A percentile compares a stretch with the other conserved stretches of the same genome.
Conservation (phyloP, 169 alveolate species). For the Blepharisma undulans region DNA sequence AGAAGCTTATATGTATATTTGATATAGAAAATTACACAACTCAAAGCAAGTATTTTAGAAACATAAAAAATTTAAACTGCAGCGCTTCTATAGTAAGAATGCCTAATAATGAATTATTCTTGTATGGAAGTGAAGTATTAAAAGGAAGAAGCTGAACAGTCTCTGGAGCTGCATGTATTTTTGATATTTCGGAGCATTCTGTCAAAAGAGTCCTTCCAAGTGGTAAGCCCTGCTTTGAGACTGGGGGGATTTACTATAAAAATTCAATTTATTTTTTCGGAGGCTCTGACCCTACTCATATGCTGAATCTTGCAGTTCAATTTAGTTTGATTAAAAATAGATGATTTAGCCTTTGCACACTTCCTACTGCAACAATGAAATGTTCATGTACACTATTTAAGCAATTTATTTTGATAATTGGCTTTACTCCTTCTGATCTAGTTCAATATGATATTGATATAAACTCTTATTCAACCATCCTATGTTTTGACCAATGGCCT, state of each 20-base stretch:
- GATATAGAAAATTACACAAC: background rate
- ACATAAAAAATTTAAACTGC: background rate
- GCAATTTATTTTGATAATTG: background rate
- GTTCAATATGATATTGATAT: background rate
- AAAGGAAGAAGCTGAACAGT: background rate
- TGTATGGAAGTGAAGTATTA: background rate
- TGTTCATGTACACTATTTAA: background rate
- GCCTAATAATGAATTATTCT: background rate
- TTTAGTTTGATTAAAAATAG: background rate
- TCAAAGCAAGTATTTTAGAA: background rate
- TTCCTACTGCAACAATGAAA: background rate
- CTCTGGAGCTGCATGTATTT: background rate
- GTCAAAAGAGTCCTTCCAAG: background rate
- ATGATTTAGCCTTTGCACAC: background rate
- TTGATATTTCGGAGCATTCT: background rate
- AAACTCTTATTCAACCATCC: background rate
- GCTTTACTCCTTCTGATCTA: background rate
- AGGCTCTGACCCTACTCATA: background rate
- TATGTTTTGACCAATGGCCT: background rate
- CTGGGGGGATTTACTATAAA: background rate
- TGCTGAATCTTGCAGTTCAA: background rate
- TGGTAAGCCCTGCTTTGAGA: background rate
- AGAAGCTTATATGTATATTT: background rate
- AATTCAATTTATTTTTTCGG: background rate
- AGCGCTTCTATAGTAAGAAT: background rate